Evolutionary conservation across 768 basidiomycete species (phyloP).

Genomic region (Boletus insuetus): DNA sequence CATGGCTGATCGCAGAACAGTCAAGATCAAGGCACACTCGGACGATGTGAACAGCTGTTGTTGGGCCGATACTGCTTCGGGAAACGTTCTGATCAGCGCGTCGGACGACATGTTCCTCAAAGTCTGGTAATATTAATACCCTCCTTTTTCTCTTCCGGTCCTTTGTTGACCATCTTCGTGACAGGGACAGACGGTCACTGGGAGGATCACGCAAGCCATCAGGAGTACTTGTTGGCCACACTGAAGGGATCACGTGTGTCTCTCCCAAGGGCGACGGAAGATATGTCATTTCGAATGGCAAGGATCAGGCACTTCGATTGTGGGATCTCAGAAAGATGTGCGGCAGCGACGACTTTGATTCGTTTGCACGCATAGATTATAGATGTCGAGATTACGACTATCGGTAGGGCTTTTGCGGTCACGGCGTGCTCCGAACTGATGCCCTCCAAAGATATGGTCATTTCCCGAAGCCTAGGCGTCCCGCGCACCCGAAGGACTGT

Average conservation of each 20-base stretch:
- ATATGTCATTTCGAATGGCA: conserved; percentile 93
- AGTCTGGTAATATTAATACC: conserved; percentile 68
- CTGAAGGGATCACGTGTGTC: conserved; percentile 93
- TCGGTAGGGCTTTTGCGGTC: conserved; percentile 48
- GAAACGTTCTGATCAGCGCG: conserved; percentile 92
- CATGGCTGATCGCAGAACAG: conserved; percentile 68
- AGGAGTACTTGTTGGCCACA: conserved; percentile 92
- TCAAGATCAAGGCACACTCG: conserved; percentile 82
- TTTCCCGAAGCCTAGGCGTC: conserved; percentile 60
- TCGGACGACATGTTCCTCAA: conserved; percentile 95
- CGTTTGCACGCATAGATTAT: conserved; percentile 46
- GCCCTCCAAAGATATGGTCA: conserved; percentile 47
- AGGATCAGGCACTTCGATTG: conserved; percentile 87
- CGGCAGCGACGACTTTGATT: conserved; percentile 64
- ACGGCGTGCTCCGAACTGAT: conserved; percentile 9
- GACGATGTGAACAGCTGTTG: conserved; percentile 95
- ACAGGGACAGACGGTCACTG: conserved; percentile 53
- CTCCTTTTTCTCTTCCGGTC: neutral
- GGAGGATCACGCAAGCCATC: conserved; percentile 66
- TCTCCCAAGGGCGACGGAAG: conserved; percentile 96
- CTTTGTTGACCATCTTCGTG: neutral
- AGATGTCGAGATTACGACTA: conserved; percentile 74
- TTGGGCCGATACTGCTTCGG: conserved; percentile 91
- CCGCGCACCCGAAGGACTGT: conserved; percentile 82
- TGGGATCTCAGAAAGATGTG: conserved; percentile 97